These are phyloP conservation scores for Plasmopara halstedii DNA, from an alignment of 352 stramenopile species.

Conservation along the genomic window DNA sequence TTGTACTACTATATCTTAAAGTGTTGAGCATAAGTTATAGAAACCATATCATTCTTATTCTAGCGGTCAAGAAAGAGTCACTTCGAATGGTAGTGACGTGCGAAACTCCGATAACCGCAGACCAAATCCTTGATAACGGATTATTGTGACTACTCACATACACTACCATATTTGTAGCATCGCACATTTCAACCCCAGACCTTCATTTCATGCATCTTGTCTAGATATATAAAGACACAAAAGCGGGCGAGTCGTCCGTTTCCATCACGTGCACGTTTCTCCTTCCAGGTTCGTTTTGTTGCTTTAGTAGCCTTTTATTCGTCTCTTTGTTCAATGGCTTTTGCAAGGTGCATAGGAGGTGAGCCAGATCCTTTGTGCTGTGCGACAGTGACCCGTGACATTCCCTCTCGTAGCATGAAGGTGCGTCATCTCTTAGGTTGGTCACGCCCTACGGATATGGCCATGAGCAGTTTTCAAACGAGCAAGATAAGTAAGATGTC, in stretches of 20 bases:
- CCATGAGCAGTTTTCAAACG: constrained; percentile 1
- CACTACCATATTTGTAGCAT: constrained; percentile 8
- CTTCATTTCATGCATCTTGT: background rate
- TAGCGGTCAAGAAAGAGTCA: background rate
- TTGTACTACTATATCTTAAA: background rate
- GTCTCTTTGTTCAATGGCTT: constrained; percentile 30
- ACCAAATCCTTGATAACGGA: constrained; percentile 13
- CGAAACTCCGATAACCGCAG: constrained; percentile 24
- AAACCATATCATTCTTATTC: background rate
- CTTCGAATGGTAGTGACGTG: constrained; percentile 19
- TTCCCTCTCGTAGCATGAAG: constrained; percentile 27
- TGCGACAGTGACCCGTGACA: constrained; percentile 24
- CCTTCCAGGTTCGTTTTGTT: constrained; percentile 4
- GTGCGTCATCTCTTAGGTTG: constrained; percentile 40
- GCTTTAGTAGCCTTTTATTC: background rate
- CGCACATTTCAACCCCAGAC: constrained; percentile 3
- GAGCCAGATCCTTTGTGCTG: constrained; percentile 44
- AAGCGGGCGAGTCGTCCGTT: constrained; percentile 18
- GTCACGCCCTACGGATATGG: constrained; percentile 15
- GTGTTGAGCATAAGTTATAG: background rate
- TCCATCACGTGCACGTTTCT: constrained; percentile 21
- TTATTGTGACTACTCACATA: background rate
- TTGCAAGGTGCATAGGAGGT: constrained; percentile 42
- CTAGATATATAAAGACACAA: constrained; percentile 8
- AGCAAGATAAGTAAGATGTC: constrained; percentile 1